A percentile compares a stretch with the other conserved stretches of the same genome.
Conservation (phyloP, 306 rosid genomes). For the Calophaca sinica region DNA sequence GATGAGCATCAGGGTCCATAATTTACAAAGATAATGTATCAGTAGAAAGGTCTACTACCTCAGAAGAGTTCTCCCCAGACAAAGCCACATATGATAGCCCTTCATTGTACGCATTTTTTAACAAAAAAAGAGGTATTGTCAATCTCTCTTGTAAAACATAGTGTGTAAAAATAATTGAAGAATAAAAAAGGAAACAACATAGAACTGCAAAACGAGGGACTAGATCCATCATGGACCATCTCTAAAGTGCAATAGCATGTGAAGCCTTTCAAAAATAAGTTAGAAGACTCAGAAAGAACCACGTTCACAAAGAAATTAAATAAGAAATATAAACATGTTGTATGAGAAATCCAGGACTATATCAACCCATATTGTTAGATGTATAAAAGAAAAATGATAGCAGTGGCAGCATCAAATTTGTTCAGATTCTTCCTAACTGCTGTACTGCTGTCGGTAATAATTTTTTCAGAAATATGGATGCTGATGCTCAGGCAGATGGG, state of each 20-base stretch:
- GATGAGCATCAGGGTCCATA: slow-evolving; percentile 34
- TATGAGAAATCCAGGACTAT: slow-evolving; percentile 7
- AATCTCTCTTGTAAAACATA: slow-evolving; percentile 19
- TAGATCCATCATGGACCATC: slow-evolving; percentile 29
- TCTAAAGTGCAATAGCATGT: slow-evolving; percentile 34
- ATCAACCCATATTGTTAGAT: slow-evolving; percentile 9
- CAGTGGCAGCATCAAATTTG: slow-evolving; percentile 20
- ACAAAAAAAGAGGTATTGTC: slow-evolving; percentile 46
- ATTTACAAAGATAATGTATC: slow-evolving; percentile 41
- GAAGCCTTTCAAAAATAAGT: slow-evolving; percentile 19
- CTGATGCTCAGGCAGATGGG: slow-evolving; percentile 2
- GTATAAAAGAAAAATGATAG: slow-evolving; percentile 21
- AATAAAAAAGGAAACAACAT: slow-evolving; percentile 33
- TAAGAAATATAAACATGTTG: not conserved
- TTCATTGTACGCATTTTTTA: slow-evolving; percentile 50
- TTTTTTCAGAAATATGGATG: slow-evolving; percentile 9
- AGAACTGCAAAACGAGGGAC: slow-evolving; percentile 26
- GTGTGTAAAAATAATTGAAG: slow-evolving; percentile 10
- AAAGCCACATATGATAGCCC: slow-evolving; percentile 70
- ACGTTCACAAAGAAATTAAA: not conserved
- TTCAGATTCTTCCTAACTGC: not conserved
- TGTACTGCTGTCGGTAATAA: not conserved
- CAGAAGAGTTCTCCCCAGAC: slow-evolving; percentile 82
- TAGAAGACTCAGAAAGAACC: slow-evolving; percentile 22
- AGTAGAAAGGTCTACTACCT: slow-evolving; percentile 55